Conservation (phyloP, 768 basidiomycete genomes). For the Rhodosporidiobolus odoratus region DNA sequence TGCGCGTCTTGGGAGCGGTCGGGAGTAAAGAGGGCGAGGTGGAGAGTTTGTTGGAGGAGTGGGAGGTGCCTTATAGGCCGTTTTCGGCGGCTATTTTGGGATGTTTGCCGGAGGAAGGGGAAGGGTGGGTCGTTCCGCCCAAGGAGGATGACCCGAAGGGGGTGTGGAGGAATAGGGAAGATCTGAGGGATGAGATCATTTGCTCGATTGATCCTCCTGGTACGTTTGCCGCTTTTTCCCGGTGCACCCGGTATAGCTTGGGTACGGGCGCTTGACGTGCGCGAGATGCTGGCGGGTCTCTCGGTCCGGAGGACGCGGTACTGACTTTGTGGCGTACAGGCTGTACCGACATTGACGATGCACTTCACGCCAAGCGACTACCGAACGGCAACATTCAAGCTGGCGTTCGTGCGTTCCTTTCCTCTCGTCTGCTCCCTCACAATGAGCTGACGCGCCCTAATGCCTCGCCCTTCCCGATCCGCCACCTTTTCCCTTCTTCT, state of each 20-base stretch:
- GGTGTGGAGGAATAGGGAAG: conserved; percentile 78
- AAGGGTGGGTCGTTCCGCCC: conserved; percentile 82
- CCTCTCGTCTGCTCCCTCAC: not conserved
- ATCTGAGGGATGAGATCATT: conserved; percentile 74
- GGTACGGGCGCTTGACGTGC: not conserved
- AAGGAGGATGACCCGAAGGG: conserved; percentile 53
- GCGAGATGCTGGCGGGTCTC: not conserved
- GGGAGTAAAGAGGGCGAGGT: conserved; percentile 96
- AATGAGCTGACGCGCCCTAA: not conserved
- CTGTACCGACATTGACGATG: conserved; percentile 98
- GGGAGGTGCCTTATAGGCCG: conserved; percentile 89
- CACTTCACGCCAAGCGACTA: conserved; percentile 77
- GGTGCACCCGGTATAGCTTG: conserved; percentile 15
- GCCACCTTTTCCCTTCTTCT: not conserved
- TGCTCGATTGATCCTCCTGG: conserved; percentile 98
- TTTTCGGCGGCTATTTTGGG: conserved; percentile 93
- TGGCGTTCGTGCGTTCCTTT: conserved; percentile 77
- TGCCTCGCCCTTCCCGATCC: not conserved
- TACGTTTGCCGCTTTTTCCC: conserved; percentile 47
- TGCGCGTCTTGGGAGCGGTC: conserved; percentile 79
- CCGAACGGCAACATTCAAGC: conserved; percentile 94
- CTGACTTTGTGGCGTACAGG: conserved; percentile 50
- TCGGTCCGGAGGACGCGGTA: no score
- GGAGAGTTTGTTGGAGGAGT: conserved; percentile 86
- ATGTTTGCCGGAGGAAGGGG: conserved; percentile 83